Conservation (phyloP, 2,329 filamentous ascomycete genomes). For the Coniochaeta sp. region DNA sequence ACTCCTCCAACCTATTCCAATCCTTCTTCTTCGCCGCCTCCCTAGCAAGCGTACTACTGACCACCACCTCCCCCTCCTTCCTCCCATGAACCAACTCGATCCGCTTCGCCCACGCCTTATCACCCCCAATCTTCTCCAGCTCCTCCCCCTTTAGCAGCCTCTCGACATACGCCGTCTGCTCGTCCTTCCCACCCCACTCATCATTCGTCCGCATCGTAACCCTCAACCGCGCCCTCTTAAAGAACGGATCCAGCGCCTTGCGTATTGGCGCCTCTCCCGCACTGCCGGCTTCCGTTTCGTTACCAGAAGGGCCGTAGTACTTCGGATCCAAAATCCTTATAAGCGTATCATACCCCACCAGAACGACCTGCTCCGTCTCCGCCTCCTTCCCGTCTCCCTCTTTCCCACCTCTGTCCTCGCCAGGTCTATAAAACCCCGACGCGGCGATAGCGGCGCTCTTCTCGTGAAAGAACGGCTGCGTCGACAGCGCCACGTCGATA, state of each 20-base stretch:
- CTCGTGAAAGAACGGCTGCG: constrained; percentile 65
- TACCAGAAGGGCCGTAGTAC: constrained; percentile 50
- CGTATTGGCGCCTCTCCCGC: constrained; percentile 35
- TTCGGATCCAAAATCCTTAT: constrained; percentile 65
- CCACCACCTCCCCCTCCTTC: constrained; percentile 30
- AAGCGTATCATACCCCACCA: constrained; percentile 71
- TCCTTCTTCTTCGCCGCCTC: constrained; percentile 42
- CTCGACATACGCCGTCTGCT: constrained; percentile 48
- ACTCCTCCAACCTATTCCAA: constrained; percentile 35
- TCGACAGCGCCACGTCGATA: constrained; percentile 66
- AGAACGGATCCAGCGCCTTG: constrained; percentile 53
- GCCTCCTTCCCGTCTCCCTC: neutral
- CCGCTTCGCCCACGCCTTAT: constrained; percentile 48
- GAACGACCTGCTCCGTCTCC: constrained; percentile 52
- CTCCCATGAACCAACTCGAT: constrained; percentile 52
- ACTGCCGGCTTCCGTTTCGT: too few species aligned
- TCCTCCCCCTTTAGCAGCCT: constrained; percentile 35
- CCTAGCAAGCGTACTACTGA: constrained; percentile 59
- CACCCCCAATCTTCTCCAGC: constrained; percentile 46
- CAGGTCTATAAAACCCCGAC: constrained; percentile 33
- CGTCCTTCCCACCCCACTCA: constrained; percentile 49
- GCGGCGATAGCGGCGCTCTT: constrained; percentile 56
- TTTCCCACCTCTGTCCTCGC: neutral
- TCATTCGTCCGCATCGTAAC: constrained; percentile 58
- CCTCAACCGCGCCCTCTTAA: constrained; percentile 52